Conservation (phyloP, 2,329 filamentous ascomycete genomes). For the Corniculantispora saksenae region DNA sequence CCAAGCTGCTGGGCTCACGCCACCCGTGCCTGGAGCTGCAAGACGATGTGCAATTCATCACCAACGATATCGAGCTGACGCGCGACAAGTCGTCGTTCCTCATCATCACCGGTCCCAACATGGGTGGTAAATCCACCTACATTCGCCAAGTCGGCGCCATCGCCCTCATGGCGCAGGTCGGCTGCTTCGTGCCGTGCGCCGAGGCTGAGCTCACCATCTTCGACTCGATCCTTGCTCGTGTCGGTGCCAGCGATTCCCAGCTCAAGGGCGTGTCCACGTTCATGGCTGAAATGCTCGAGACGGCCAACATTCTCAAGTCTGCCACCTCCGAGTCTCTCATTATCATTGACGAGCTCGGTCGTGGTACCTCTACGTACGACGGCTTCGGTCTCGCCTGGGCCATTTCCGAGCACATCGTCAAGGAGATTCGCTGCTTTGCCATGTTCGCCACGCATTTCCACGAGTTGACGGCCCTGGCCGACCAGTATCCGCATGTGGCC, state of each 20-base stretch:
- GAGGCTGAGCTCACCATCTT: constrained; percentile 93
- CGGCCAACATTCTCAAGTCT: constrained; percentile 95
- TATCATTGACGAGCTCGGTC: constrained; percentile 96
- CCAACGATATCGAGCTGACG: constrained; percentile 85
- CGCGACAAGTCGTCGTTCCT: constrained; percentile 84
- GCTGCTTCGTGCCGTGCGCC: constrained; percentile 91
- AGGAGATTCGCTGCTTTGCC: constrained; percentile 89
- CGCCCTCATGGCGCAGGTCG: constrained; percentile 93
- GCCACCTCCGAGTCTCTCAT: constrained; percentile 94
- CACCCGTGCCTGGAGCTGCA: constrained; percentile 99
- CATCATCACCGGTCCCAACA: constrained; percentile 97
- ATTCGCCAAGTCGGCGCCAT: constrained; percentile 97
- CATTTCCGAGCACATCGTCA: constrained; percentile 95
- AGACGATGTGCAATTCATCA: constrained; percentile 97
- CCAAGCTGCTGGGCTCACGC: constrained; percentile 85
- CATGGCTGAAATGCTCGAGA: constrained; percentile 99
- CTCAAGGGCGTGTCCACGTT: constrained; percentile 98
- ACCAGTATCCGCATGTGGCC: constrained; percentile 82
- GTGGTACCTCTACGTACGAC: constrained; percentile 96
- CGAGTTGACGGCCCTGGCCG: constrained; percentile 87
- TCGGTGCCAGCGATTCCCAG: constrained; percentile 93
- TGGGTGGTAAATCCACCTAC: constrained; percentile 98
- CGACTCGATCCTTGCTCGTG: constrained; percentile 92
- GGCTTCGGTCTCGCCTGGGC: constrained; percentile 99
- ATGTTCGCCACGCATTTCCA: constrained; percentile 99